Evolutionary conservation across 176 grass and related monocot genomes (phyloP), one percentile per base, ranked within the genome.

Genomic region (Poa pratensis): DNA sequence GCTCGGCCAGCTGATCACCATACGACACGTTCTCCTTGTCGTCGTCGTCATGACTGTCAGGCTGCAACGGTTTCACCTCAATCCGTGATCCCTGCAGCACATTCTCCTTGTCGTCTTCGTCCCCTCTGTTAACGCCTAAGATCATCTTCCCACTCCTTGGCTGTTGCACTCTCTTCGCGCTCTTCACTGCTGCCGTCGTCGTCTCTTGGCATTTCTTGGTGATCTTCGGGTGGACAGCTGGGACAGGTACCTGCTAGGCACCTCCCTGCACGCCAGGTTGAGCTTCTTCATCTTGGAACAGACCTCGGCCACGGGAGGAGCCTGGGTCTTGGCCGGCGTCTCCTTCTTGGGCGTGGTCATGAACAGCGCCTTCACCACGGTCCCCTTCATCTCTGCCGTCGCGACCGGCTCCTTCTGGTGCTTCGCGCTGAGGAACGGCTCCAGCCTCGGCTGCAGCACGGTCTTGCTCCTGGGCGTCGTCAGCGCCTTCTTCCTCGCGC

Each of bases 181-280:
- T 83, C 67, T 81, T 86, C 16, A 19, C 48, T 5, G 17, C 48
- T 5, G 17, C 26, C 10, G n/a, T n/a, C n/a, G 34, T 83, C 11
- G 81, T 52, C 37, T 89, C 84, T 24, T 92, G 73, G 53, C 65
- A 53, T 50, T 80, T 90, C 63, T 89, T 94, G 20, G 75, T 40
- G 45, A 28, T 58, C 66, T 84, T 94, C 10, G 82, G 63, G 26
- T 86, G 34, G 69, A 30, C 22, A 80, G 15, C 50, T 77, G 83
- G 14, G 74, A 40, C 43, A 96, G 68, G 79, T 99, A 99, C 86
- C 96, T 89, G 83, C 93, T 99, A 3, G 93, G 91, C 73, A 99
- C 94, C 66, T 81, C 87, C 48, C 89, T 42, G 54, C 90, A 88
- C 50, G 76, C 65, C 53, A 84, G 9, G 37, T 90, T 95, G 51